Conservation (phyloP, 78 protist genomes). For the Planoprotostelium fungivorum region DNA sequence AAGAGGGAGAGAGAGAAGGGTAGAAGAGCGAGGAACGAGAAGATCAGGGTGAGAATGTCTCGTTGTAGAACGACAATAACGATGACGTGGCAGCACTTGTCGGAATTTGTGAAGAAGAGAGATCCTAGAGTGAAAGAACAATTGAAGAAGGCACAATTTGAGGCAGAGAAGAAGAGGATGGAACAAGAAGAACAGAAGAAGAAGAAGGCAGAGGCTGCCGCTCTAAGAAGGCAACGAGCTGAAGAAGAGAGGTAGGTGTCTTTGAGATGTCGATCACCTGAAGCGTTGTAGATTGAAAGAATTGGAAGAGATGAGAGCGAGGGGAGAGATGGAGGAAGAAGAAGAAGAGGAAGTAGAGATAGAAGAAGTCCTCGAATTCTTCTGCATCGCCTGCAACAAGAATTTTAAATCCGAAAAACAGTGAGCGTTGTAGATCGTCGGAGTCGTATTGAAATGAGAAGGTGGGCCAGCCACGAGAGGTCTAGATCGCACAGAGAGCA, state of each 20-base stretch:
- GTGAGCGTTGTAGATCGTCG: not conserved
- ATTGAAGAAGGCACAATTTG: constrained; percentile 6
- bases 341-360: constrained; percentile 1
- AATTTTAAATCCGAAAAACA: constrained; percentile 23
- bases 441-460: not conserved
- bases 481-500: constrained; percentile 51
- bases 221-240: not conserved
- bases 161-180: not conserved
- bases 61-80: not conserved
- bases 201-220: constrained; percentile 4
- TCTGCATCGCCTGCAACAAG: constrained; percentile 67
- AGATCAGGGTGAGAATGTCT: constrained; percentile 11
- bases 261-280: constrained; percentile 18
- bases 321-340: constrained; percentile 22
- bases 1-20: constrained; percentile 45
- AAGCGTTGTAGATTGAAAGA: constrained; percentile 12
- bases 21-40: constrained; percentile 18
- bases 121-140: constrained; percentile 52
- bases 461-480: constrained; percentile 46
- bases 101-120: constrained; percentile 35
- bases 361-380: constrained; percentile 7
- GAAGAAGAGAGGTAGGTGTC: not conserved
- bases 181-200: not conserved
- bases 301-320: constrained; percentile 1
- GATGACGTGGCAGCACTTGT: constrained; percentile 46